Conservation (phyloP, 2,329 filamentous ascomycete genomes). For the Hypomyces perniciosus region DNA sequence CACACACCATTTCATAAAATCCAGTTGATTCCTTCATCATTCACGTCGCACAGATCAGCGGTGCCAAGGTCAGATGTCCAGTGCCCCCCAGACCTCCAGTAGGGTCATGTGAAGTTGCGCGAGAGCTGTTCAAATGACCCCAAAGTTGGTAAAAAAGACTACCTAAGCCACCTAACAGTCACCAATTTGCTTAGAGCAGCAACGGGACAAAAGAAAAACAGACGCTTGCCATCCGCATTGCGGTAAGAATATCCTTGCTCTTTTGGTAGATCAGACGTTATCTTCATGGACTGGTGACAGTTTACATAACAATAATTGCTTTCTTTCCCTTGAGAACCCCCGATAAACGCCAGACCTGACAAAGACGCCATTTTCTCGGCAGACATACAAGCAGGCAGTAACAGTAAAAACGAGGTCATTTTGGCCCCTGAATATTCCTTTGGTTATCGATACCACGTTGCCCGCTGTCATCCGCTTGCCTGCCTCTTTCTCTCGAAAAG, state of each 20-base stretch:
- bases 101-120: neutral
- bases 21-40: too few species aligned
- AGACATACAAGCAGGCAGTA: slow-evolving; percentile 13
- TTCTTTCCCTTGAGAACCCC: slow-evolving; percentile 23
- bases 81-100: neutral
- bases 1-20: too few species aligned
- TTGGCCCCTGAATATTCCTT: neutral
- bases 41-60: too few species aligned
- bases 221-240: neutral
- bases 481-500: neutral
- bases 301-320: slow-evolving; percentile 23
- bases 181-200: neutral
- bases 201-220: neutral
- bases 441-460: slow-evolving; percentile 1
- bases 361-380: slow-evolving; percentile 20
- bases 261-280: slow-evolving; percentile 16
- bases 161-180: neutral
- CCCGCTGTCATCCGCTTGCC: slow-evolving; percentile 1
- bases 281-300: slow-evolving; percentile 16
- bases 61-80: neutral
- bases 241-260: slow-evolving; percentile 12
- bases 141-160: neutral
- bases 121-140: neutral
- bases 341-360: slow-evolving; percentile 28
- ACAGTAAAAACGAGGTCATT: neutral